Evolutionary conservation across 2,329 filamentous ascomycete species (phyloP).

Genomic region (Stachybotrys elegans): DNA sequence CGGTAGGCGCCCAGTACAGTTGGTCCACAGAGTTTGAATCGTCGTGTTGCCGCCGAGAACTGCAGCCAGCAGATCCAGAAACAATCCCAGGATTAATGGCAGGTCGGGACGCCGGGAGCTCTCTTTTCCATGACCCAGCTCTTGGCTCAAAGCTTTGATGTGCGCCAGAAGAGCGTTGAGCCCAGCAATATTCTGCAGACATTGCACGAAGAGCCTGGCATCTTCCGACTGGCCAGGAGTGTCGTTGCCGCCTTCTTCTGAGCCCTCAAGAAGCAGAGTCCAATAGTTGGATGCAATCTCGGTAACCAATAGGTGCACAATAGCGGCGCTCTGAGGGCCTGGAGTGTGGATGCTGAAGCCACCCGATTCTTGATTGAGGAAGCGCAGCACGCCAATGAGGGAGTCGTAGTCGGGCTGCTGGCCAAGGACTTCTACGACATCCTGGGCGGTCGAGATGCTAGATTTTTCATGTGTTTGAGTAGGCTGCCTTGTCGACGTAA

Average conservation of each 20-base stretch:
- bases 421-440: slow-evolving; percentile 56
- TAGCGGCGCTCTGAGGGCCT: slow-evolving; percentile 64
- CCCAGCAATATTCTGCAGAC: slow-evolving; percentile 69
- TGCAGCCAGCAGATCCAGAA: slow-evolving; percentile 38
- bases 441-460: slow-evolving; percentile 31
- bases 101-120: slow-evolving; percentile 33
- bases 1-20: slow-evolving; percentile 17
- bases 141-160: slow-evolving; percentile 56
- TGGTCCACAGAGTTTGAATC: slow-evolving; percentile 32
- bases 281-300: slow-evolving; percentile 81
- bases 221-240: slow-evolving; percentile 24
- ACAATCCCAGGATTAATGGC: slow-evolving; percentile 35
- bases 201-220: slow-evolving; percentile 50
- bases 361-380: slow-evolving; percentile 31
- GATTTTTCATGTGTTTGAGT: slow-evolving; percentile 2
- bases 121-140: slow-evolving; percentile 34
- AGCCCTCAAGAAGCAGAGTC: slow-evolving; percentile 52
- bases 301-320: slow-evolving; percentile 69
- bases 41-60: slow-evolving; percentile 34
- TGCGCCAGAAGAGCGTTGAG: slow-evolving; percentile 72
- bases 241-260: slow-evolving; percentile 9
- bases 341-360: slow-evolving; percentile 34
- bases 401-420: slow-evolving; percentile 57
- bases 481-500: slow-evolving; percentile 20
- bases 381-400: slow-evolving; percentile 47